Evolutionary conservation across 1,139 yeast genomes (phyloP).

Genomic region (Hyphopichia pseudoburtonii): DNA sequence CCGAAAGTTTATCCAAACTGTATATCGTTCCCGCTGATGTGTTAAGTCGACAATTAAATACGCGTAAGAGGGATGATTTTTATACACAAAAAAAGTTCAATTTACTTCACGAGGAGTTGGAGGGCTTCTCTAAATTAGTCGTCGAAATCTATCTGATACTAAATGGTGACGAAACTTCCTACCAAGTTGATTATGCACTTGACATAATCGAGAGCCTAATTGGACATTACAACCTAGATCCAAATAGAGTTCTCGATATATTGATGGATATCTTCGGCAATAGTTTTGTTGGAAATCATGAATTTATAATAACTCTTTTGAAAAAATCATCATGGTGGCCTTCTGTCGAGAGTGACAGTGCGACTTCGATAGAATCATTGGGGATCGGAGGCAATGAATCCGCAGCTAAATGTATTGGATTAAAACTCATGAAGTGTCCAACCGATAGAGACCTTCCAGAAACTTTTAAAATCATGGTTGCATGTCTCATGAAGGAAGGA

Average conservation of each 20-base stretch:
- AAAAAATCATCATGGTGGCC: constrained; percentile 71
- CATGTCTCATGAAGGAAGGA: constrained; percentile 66
- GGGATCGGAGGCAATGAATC: constrained; percentile 56
- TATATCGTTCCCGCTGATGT: constrained; percentile 40
- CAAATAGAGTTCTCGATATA: constrained; percentile 66
- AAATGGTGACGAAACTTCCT: constrained; percentile 37
- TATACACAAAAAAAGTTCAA: constrained; percentile 76
- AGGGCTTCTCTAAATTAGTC: constrained; percentile 74
- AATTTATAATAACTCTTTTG: constrained; percentile 50
- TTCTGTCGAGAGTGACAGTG: constrained; percentile 26
- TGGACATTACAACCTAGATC: constrained; percentile 80
- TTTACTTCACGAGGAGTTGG: constrained; percentile 73
- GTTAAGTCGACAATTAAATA: constrained; percentile 40
- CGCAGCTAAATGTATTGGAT: constrained; percentile 61
- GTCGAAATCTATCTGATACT: constrained; percentile 51
- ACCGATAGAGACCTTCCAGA: constrained; percentile 40
- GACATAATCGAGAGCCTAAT: constrained; percentile 56
- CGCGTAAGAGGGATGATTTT: constrained; percentile 50
- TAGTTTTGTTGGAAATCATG: constrained; percentile 44
- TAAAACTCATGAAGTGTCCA: constrained; percentile 46
- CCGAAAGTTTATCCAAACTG: constrained; percentile 37
- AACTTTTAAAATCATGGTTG: constrained; percentile 45
- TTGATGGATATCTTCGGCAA: constrained; percentile 52
- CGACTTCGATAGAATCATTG: constrained; percentile 27
- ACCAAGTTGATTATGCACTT: constrained; percentile 48